Evolutionary conservation across 345 rosid genomes (phyloP), one percentile per base, ranked within the genome.

Genomic region (Eucalyptus curtisii): DNA sequence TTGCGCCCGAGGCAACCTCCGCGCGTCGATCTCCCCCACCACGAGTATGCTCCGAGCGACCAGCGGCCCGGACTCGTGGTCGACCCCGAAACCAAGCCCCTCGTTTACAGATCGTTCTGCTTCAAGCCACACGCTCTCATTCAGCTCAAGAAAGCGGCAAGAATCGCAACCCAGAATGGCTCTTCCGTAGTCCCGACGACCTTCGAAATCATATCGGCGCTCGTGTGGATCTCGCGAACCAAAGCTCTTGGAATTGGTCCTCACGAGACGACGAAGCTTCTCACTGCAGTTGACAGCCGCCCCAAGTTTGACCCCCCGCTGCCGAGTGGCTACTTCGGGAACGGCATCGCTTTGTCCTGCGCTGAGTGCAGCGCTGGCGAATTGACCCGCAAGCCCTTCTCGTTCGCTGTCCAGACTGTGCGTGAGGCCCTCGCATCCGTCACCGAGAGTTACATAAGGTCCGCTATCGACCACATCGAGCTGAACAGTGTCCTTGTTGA

Each of bases 31-130:
- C 11, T 86, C 22, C 87, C 87, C 42, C 87, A 86, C 45, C 61
- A 49, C 10, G 64, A 49, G 49, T 86, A 47, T 37, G 22, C 50
- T 55, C 30, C 30, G 12, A 55, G 30, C 24, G 61, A 55, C 12
- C 30, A 3, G 61, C 30, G 0, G 30, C 12, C 61, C 6, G 0
- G 6, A 24, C 13, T 2, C 13, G 0, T 24, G 25, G 61, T 55
- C 30, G 27, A 55, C 30, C 61, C 61, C 30, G 1, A 22, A 55
- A 55, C 61, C 61, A 55, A 55, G 61, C 61, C 61, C 61, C 61
- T 24, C 5, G 61, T 55, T 55, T 22, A 24, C 27, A 55, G 12
- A 24, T 55, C 61, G 2, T 25, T 86, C 40, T n/a, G 87, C 87
- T 86, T 86, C 59, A 49, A 48, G 7, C 87, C 59, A 17, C 37